Base-by-base conservation (phyloP, 108 stramenopile genomes). In the Nitzschia sp. region DNA sequence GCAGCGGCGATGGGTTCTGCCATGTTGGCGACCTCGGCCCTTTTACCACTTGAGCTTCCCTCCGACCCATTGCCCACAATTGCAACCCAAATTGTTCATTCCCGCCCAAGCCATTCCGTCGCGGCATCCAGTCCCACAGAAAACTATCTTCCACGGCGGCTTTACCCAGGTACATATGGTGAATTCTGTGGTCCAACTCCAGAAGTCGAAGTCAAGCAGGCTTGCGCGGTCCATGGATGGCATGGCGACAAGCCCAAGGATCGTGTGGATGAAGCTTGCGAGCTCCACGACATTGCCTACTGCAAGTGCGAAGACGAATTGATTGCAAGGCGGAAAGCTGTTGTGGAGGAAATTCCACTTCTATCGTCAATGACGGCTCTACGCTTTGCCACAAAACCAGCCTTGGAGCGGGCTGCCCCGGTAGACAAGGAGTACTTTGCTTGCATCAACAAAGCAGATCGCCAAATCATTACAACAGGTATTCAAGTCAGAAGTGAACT, bases 201-300 rank as follows among this genome's bases (percentile, higher is more conserved):
- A 51, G 49, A 51, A 19, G 49, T 51, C 4, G 49, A 21, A 5
- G 49, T 51, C 21, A 23, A 23, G 5, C 49, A 51, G 21, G 49
- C 17, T 5, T 51, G 49, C 21, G 49, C 49, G 8, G 49, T 51
- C 17, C 49, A 51, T 23, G 49, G 49, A 23, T 51, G 49, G 49
- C 49, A 51, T 51, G 49, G 49, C 21, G 49, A 51, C 21, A 19
- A 9, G 4, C 49, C 49, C 57, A 59, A 18, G 29, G 57, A 59
- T 28, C 57, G 57, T 59, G 57, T 59, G 26, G 57, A 59, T 15
- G 57, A 59, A 27, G 57, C 57, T 18, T 34, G 33, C 18, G 57
- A 59, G 26, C 11, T 24, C 15, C 33, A 59, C n/a, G 57, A 59
- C 15, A 59, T 59, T 31, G 57, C 62, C 62, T 51, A 51, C n/a